Base-by-base conservation (phyloP, 2,329 filamentous ascomycete species). In the Plenodomus lindquistii region DNA sequence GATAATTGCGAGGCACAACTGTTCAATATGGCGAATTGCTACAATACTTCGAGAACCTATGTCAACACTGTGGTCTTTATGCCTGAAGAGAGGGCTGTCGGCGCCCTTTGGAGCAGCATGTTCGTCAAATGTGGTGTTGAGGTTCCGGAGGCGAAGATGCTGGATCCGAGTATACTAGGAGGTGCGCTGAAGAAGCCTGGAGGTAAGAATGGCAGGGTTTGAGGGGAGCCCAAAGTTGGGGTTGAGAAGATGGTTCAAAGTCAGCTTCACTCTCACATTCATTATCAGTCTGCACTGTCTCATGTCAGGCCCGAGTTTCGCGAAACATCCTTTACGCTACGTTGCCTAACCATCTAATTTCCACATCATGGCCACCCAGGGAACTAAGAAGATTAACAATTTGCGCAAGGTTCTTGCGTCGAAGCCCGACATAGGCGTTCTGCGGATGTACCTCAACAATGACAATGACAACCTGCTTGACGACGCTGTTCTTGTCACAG, bases 11-110 rank as follows among this genome's bases (percentile, higher is more conserved):
- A 72, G 34, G 69, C 67, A 19, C 59, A 68, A 8, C 47, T 71
- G 3, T 72, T 68, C 54, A 68, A 60, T 15, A 59, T 62, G 51
- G 41, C 54, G 3, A 41, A 59, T 4, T 71, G 69, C 39, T 48
- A 57, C 18, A 68, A 70, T n/a, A 66, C 61, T 1, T 57, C 60
- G 1, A 44, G 48, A 22, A 62, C 62, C 2, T 69, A 61, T 42
- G 60, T 70, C 10, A 72, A 70, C 15, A 71, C 67, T 0, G 66
- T 67, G 0, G 67, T 71, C 0, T 71, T 70, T 46, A 68, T 71
- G 64, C 67, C 67, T 2, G 69, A 72, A 34, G 66, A 70, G 42
- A 58, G 66, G 27, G 42, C 63, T 7, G 62, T 67, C 2, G 69
- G 67, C 5, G 67, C 62, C 10, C 44, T 64, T 7, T 72, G 69